Evolutionary conservation across 768 basidiomycete species (phyloP).

Genomic region (Rossbeevera mucosa): DNA sequence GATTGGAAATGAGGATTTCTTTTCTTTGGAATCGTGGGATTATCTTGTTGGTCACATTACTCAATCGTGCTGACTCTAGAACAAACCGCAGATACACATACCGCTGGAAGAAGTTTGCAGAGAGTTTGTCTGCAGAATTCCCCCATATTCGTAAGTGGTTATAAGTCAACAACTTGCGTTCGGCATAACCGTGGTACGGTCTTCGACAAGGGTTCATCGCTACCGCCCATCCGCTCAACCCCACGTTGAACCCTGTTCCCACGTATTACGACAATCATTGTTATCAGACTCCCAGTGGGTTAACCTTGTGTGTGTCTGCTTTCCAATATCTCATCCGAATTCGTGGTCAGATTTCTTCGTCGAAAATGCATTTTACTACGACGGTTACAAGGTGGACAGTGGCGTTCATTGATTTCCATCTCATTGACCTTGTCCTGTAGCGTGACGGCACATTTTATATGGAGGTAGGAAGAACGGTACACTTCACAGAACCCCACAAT

Average conservation of each 20-base stretch:
- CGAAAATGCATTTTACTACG: conserved; percentile 48
- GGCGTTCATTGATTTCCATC: background rate
- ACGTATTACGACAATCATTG: conserved; percentile 54
- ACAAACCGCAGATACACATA: conserved; percentile 39
- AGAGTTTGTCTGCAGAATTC: conserved; percentile 43
- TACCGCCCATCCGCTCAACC: conserved; percentile 41
- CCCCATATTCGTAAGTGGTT: conserved; percentile 44
- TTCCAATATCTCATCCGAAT: background rate
- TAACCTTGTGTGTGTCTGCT: background rate
- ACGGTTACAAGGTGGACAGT: conserved; percentile 37
- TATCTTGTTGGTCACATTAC: background rate
- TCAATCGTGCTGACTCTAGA: background rate
- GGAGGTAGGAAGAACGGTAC: conserved; percentile 13
- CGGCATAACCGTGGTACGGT: background rate
- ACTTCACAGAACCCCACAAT: background rate
- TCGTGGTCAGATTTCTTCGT: conserved; percentile 36
- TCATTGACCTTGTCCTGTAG: conserved; percentile 24
- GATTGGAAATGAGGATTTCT: conserved; percentile 57
- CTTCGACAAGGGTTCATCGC: conserved; percentile 49
- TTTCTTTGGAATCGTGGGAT: conserved; percentile 34
- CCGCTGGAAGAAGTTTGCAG: conserved; percentile 48
- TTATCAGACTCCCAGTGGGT: conserved; percentile 44
- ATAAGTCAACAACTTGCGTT: background rate
- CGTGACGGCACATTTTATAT: conserved; percentile 59
- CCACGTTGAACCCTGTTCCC: conserved; percentile 46